Evolutionary conservation across 352 stramenopile species (phyloP).

Genomic region (Globisporangium cylindrosporum): DNA sequence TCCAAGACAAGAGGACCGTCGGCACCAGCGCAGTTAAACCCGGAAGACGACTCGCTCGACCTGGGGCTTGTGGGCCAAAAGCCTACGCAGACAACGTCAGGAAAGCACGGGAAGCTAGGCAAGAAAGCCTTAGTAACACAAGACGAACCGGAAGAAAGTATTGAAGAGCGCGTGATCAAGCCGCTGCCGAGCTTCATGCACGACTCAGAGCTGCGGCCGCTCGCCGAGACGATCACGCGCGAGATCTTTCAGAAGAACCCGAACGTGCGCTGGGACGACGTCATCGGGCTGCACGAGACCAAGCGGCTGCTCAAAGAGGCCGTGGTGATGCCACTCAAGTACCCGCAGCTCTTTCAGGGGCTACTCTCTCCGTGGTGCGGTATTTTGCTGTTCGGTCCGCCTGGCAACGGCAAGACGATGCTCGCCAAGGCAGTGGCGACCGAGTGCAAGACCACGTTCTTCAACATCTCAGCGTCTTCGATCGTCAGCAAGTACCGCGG

Average conservation of each 20-base stretch:
- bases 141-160: conserved; percentile 43
- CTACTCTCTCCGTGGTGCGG: conserved; percentile 90
- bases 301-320: conserved; percentile 94
- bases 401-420: conserved; percentile 89
- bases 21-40: conserved; percentile 1
- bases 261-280: conserved; percentile 86
- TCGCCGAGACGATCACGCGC: conserved; percentile 87
- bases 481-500: conserved; percentile 87
- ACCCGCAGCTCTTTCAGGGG: conserved; percentile 93
- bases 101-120: conserved; percentile 12
- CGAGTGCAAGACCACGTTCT: conserved; percentile 86
- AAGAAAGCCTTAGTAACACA: conserved; percentile 29
- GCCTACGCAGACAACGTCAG: conserved; percentile 30
- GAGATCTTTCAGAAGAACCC: conserved; percentile 93
- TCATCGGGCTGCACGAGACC: conserved; percentile 88
- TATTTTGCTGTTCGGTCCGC: conserved; percentile 85
- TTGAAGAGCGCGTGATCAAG: conserved; percentile 81
- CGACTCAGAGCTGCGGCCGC: conserved; percentile 82
- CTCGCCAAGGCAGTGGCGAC: conserved; percentile 83
- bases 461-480: conserved; percentile 86
- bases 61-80: conserved; percentile 71
- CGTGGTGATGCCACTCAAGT: conserved; percentile 94
- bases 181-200: conserved; percentile 83
- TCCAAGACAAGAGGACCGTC: conserved; percentile 6
- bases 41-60: conserved; percentile 47